phyloP scores from a whole-genome alignment of 805 yeast species.

The Clavispora vitiphila region DNA sequence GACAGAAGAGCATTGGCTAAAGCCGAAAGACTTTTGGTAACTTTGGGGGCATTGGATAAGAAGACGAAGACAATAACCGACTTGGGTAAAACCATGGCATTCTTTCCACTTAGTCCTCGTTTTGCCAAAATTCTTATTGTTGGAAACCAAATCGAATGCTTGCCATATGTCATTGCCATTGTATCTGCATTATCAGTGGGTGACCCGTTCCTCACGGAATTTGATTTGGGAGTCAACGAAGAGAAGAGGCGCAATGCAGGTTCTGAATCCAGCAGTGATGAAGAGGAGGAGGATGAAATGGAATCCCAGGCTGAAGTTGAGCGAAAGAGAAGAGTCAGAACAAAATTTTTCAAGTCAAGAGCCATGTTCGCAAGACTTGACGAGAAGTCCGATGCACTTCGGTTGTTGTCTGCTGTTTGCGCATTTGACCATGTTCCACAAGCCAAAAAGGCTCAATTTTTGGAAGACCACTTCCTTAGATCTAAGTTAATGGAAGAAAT shows the following conservation, averaged over 20 bases:
- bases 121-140: constrained; percentile 85
- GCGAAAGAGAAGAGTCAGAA: constrained; percentile 36
- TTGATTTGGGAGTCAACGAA: constrained; percentile 57
- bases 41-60: constrained; percentile 71
- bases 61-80: constrained; percentile 57
- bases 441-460: constrained; percentile 43
- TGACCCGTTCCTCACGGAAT: constrained; percentile 76
- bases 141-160: constrained; percentile 80
- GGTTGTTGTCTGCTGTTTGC: constrained; percentile 74
- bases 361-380: constrained; percentile 65
- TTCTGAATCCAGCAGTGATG: constrained; percentile 25
- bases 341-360: constrained; percentile 55
- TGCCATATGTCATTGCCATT: constrained; percentile 84
- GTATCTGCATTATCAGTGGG: constrained; percentile 93
- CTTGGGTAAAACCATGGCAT: constrained; percentile 79
- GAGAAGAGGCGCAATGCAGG: constrained; percentile 9
- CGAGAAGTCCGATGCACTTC: constrained; percentile 67
- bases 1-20: constrained; percentile 51
- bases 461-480: constrained; percentile 62
- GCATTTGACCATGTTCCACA: constrained; percentile 73
- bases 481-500: constrained; percentile 84
- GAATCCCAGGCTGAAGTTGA: constrained; percentile 36
- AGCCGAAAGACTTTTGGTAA: constrained; percentile 64
- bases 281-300: constrained; percentile 33
- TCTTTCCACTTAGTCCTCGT: constrained; percentile 90